Evolutionary conservation across 352 stramenopile species (phyloP), one percentile per base, ranked within the genome.

Genomic region (Pseudoperonospora humuli): DNA sequence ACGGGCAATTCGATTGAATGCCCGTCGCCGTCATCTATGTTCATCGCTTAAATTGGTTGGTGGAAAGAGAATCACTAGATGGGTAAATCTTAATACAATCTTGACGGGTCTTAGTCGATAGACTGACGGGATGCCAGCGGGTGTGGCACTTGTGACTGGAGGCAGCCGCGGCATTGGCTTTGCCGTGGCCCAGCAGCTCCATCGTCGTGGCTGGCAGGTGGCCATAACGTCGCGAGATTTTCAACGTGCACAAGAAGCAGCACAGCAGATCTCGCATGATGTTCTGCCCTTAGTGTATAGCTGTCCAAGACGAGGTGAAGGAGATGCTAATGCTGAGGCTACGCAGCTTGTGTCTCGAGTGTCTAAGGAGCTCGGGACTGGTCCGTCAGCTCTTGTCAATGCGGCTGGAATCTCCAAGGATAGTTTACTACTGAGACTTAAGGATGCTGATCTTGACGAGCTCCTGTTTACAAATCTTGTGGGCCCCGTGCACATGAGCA

Each of bases 151-250:
- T 18, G 76, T 92, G 53, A 92, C 80, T 13, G 80, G 80, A 43
- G 80, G 76, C 14, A 92, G 77, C 41, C 64, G 75, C 21, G 80
- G 80, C 54, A 92, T 92, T 43, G 80, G 80, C 50, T 77, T 86
- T 28, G 75, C 76, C 7, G 59, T 92, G 19, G 76, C 77, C 14
- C 59, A 62, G 37, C 63, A 85, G 57, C 70, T 92, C 33, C 64
- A 82, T 45, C 53, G 21, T 20, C 47, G 66, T 20, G 80, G 77
- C 18, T 92, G 76, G 77, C 54, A 64, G 23, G 80, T 89, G 23
- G 80, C 80, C 6, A 54, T 90, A 38, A 89, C 80, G 9, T 88
- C 75, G 25, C 68, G 76, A 0, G 57, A 76, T n/a, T 33, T 81
- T 19, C 28, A 47, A 17, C 73, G 80, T 9, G 76, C 79, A 7